Evolutionary conservation across 176 grass and related monocot species (phyloP), one percentile per base, ranked within the genome.

Genomic region (Echinochloa phyllopogon): DNA sequence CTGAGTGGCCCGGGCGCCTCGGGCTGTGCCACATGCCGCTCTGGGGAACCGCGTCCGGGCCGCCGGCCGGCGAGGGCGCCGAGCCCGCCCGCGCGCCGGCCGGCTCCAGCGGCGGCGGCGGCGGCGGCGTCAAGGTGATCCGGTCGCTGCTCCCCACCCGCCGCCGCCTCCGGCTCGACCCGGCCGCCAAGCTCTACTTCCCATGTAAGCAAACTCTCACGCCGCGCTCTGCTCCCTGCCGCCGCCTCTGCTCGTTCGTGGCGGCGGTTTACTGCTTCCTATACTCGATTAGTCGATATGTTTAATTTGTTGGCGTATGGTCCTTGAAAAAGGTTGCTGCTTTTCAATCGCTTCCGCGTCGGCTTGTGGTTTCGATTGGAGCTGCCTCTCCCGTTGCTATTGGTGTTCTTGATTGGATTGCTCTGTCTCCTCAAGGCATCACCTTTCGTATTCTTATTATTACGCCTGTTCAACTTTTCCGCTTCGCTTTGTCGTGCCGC

Each of bases 101-200:
- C 21, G 80, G 69, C 4, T 21, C 66, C 60, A 23, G 48, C 56
- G 61, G 48, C 56, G 75, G 74, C n/a, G n/a, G n/a, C 11, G 44
- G 82, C 23, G 62, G 50, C 0, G 85, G 90, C 20, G 83, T 74
- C 58, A 82, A 82, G 29, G 90, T 87, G 27, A 91, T 94, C 40
- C 85, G 91, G 15, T 99, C 96, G n/a, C 76, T 99, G 49, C 63
- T 99, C 14, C 96, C 96, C 70, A 86, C 83, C n/a, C 61, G 94
- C 10, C 91, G 96, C 69, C 96, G 93, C 27, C 96, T 99, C 12
- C 89, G 96, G 40, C 93, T 99, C 41, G 96, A 99, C 83, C 96
- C 96, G 65, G 0, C 91, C 11, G 44, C 81, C 78, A 99, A 96
- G 87, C 96, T 99, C 29, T 99, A 92, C 89, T 99, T 99, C 83